These are phyloP conservation scores for Torulaspora quercuum DNA, from an alignment of 805 yeast species.

Conservation along the genomic window DNA sequence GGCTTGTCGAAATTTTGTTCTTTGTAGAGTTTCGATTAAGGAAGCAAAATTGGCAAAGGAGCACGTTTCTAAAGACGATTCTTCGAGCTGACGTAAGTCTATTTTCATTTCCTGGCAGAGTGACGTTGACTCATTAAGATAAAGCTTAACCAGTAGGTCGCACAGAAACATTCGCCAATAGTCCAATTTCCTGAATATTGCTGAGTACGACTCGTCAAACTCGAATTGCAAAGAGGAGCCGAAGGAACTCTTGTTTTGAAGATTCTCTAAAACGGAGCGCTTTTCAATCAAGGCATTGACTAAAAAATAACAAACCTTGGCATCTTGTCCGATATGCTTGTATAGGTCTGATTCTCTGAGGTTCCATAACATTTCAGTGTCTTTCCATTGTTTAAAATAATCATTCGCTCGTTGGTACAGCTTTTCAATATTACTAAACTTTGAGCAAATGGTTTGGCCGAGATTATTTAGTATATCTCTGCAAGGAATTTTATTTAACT, in stretches of 20 bases:
- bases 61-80: conserved; percentile 35
- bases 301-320: conserved; percentile 7
- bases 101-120: conserved; percentile 35
- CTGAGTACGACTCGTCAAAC: conserved; percentile 3
- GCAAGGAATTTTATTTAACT: no score
- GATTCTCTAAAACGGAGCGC: background rate
- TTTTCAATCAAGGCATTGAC: conserved; percentile 4
- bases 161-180: conserved; percentile 51
- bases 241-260: background rate
- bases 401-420: background rate
- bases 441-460: background rate
- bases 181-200: conserved; percentile 51
- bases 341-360: conserved; percentile 2
- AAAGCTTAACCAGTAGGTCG: conserved; percentile 42
- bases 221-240: conserved; percentile 1
- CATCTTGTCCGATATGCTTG: background rate
- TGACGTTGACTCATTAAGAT: conserved; percentile 28
- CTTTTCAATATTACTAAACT: conserved; percentile 1
- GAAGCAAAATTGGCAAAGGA: conserved; percentile 40
- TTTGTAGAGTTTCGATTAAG: conserved; percentile 41
- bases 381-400: conserved; percentile 2
- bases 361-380: conserved; percentile 5
- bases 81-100: conserved; percentile 41
- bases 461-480: no score
- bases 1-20: conserved; percentile 23